Percentiles rank a stretch among this genome's conserved stretches.
Evolutionary conservation across 169 alveolate genomes (phyloP).

Genomic region (Eimeria falciformis): DNA sequence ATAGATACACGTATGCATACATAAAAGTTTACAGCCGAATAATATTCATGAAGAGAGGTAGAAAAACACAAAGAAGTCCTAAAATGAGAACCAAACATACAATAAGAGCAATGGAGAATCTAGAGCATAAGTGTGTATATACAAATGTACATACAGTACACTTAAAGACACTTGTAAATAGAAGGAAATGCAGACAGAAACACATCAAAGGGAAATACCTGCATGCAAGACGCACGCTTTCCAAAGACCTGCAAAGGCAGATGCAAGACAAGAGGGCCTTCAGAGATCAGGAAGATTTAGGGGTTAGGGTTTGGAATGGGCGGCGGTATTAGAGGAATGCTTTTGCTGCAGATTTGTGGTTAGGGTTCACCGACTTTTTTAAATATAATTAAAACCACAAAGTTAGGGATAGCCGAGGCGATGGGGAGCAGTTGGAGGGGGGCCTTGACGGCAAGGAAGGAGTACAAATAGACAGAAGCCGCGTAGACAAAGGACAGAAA

Average conservation of each 20-base stretch:
- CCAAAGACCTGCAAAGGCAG: constrained; percentile 1
- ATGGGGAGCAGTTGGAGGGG: not conserved
- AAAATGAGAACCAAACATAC: too few relatives aligned
- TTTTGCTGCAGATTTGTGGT: not conserved
- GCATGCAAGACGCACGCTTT: not conserved
- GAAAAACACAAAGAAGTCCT: too few relatives aligned
- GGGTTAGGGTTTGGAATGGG: not conserved
- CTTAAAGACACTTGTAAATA: not conserved
- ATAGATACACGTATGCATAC: too few relatives aligned
- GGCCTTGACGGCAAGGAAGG: not conserved
- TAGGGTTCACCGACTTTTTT: not conserved
- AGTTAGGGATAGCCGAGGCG: not conserved
- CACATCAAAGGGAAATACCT: not conserved
- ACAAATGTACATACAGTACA: too few relatives aligned
- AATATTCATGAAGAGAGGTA: too few relatives aligned
- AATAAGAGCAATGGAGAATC: too few relatives aligned
- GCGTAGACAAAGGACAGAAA: not conserved
- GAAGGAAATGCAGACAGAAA: not conserved
- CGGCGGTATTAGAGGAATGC: too few relatives aligned
- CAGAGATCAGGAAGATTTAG: not conserved
- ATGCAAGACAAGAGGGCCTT: not conserved
- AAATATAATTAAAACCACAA: not conserved
- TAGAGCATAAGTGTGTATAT: too few relatives aligned
- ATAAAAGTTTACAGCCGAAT: too few relatives aligned
- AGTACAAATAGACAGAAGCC: not conserved